Percentiles rank a stretch among this genome's conserved stretches.
phyloP scores from a whole-genome alignment of 306 rosid genomes.

The Dicorynia guianensis region DNA sequence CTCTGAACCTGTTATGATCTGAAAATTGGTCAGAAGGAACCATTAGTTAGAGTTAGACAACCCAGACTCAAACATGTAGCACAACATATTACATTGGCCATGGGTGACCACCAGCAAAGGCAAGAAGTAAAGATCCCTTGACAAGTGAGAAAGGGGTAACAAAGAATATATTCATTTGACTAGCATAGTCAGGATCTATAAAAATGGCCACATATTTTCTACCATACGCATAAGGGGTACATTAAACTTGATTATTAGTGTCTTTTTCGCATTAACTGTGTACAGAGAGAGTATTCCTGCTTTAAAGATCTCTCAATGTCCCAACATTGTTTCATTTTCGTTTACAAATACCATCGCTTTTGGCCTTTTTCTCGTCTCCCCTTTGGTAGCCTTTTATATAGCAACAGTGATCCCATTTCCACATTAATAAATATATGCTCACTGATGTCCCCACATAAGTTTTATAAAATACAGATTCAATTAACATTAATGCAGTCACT shows the following conservation, averaged over 20 bases:
- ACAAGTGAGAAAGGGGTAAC: slow-evolving; percentile 22
- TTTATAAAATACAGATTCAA: neutral
- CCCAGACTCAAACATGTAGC: slow-evolving; percentile 19
- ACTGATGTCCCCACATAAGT: neutral
- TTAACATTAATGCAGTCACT: slow-evolving; percentile 14
- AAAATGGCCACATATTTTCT: slow-evolving; percentile 14
- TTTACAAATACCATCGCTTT: no score
- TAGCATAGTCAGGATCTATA: neutral
- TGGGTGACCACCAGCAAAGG: neutral
- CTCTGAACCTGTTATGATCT: slow-evolving; percentile 97
- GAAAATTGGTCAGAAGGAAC: slow-evolving; percentile 44
- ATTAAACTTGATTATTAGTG: slow-evolving; percentile 23
- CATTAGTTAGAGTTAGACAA: slow-evolving; percentile 42
- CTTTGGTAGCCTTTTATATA: slow-evolving; percentile 6
- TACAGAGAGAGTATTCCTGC: slow-evolving; percentile 22
- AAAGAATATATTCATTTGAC: slow-evolving; percentile 12
- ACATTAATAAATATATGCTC: neutral
- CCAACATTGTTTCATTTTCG: neutral
- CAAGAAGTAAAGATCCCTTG: neutral
- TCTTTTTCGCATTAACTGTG: neutral
- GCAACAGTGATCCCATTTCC: neutral
- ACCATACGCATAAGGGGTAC: slow-evolving; percentile 11
- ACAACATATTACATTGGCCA: no score
- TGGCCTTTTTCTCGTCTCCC: slow-evolving; percentile 1
- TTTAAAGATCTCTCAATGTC: slow-evolving; percentile 1